Percentiles rank a stretch among this genome's conserved stretches.
Conservation (phyloP, 2,329 filamentous ascomycete species). For the Trichoderma simmonsii region DNA sequence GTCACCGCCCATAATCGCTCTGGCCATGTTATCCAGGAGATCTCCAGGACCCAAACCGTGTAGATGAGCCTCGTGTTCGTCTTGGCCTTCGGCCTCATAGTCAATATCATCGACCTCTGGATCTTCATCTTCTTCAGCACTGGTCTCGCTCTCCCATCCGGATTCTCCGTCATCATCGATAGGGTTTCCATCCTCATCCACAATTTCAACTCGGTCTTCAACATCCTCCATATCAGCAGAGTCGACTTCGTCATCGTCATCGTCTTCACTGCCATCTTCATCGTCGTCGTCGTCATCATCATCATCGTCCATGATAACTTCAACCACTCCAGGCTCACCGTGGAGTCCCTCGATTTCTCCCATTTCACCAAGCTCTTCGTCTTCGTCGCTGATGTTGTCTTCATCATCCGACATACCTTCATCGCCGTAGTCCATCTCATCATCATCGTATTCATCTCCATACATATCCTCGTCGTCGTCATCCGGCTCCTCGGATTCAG, state of each 20-base stretch:
- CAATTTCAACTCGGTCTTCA: constrained; percentile 53
- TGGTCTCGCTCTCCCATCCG: constrained; percentile 59
- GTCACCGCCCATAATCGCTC: constrained; percentile 51
- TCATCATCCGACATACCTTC: constrained; percentile 79
- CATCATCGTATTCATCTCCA: constrained; percentile 83
- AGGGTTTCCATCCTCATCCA: constrained; percentile 61
- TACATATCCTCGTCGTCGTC: constrained; percentile 89
- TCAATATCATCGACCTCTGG: constrained; percentile 53
- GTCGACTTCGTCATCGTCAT: constrained; percentile 47
- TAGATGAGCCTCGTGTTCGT: constrained; percentile 51
- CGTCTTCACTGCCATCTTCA: constrained; percentile 56
- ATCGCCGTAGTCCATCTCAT: constrained; percentile 88
- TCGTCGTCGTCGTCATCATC: constrained; percentile 63
- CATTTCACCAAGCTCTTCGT: constrained; percentile 78
- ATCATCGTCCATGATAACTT: constrained; percentile 75
- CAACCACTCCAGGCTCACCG: constrained; percentile 60
- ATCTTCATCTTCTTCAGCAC: constrained; percentile 53
- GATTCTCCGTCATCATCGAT: constrained; percentile 58
- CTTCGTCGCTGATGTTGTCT: constrained; percentile 85
- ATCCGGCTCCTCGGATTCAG: constrained; percentile 68
- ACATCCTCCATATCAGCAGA: constrained; percentile 50
- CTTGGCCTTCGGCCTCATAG: constrained; percentile 55
- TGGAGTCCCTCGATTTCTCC: constrained; percentile 77
- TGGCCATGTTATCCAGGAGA: constrained; percentile 53
- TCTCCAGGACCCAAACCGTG: constrained; percentile 43